These are phyloP conservation scores for Citeromyces hawaiiensis DNA, from an alignment of 1,139 yeast species.

Conservation along the genomic window DNA sequence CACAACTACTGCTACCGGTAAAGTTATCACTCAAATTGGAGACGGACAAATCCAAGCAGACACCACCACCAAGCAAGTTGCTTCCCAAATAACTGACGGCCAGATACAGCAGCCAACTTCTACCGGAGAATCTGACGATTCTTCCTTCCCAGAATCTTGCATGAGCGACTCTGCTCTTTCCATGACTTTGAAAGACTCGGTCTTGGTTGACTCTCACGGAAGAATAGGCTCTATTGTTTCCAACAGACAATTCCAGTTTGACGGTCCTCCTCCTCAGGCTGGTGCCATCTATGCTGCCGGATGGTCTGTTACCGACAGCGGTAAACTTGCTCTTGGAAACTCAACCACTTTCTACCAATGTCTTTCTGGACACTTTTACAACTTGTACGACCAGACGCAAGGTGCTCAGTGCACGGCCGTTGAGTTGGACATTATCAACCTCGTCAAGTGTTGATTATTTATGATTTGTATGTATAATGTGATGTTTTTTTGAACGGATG, in stretches of 20 bases:
- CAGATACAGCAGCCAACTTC: constrained; percentile 24
- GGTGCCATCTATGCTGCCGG: constrained; percentile 82
- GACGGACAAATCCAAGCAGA: constrained; percentile 10
- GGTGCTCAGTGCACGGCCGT: constrained; percentile 59
- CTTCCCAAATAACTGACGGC: constrained; percentile 28
- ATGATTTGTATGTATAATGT: too few species aligned
- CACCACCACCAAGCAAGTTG: constrained; percentile 12
- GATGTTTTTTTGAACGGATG: too few species aligned
- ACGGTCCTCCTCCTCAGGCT: constrained; percentile 87
- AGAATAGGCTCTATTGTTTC: constrained; percentile 78
- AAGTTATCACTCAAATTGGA: constrained; percentile 11
- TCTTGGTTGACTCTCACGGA: constrained; percentile 48
- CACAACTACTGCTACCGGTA: constrained; percentile 11
- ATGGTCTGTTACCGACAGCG: constrained; percentile 57
- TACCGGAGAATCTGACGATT: constrained; percentile 15
- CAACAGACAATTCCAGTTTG: constrained; percentile 80
- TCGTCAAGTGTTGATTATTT: constrained; percentile 51
- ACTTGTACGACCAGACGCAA: constrained; percentile 58
- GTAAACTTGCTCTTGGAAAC: constrained; percentile 60
- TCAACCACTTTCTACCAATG: constrained; percentile 62
- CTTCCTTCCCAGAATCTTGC: constrained; percentile 28
- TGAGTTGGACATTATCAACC: constrained; percentile 49
- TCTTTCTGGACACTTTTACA: constrained; percentile 69
- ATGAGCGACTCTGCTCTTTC: constrained; percentile 35
- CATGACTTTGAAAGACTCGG: constrained; percentile 36